Evolutionary conservation across 768 basidiomycete genomes (phyloP).

Genomic region (Tulasnella sp.): DNA sequence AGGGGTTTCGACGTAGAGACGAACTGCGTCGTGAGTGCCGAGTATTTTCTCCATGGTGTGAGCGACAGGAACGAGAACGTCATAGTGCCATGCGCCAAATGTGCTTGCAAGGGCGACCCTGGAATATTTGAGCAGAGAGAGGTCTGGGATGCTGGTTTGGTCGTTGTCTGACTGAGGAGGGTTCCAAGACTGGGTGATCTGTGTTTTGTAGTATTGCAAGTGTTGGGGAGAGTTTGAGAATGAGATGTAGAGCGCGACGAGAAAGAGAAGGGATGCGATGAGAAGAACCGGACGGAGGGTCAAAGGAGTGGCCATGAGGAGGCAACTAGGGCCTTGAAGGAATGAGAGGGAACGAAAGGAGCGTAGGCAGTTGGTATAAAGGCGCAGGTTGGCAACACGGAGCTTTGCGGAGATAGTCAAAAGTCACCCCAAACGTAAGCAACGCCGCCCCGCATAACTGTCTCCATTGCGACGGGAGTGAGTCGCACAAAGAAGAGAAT

Average conservation of each 20-base stretch:
- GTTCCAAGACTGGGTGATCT: not conserved
- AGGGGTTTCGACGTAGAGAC: constrained; percentile 5
- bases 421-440: no score
- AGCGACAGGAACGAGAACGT: constrained; percentile 1
- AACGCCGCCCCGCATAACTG: no score
- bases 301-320: not conserved
- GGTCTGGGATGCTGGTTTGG: not conserved
- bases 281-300: not conserved
- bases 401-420: no score
- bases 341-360: not conserved
- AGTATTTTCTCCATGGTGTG: not conserved
- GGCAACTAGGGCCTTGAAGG: not conserved
- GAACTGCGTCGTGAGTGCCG: not conserved
- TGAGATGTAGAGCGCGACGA: not conserved
- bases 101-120: not conserved
- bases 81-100: constrained; percentile 5
- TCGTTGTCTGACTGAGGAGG: not conserved
- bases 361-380: not conserved
- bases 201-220: not conserved
- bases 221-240: not conserved
- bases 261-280: not conserved
- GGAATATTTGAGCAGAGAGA: not conserved
- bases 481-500: no score
- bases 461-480: no score
- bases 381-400: no score